These are phyloP conservation scores for Hanseniaspora occidentalis DNA, from an alignment of 805 yeast genomes.

Conservation along the genomic window DNA sequence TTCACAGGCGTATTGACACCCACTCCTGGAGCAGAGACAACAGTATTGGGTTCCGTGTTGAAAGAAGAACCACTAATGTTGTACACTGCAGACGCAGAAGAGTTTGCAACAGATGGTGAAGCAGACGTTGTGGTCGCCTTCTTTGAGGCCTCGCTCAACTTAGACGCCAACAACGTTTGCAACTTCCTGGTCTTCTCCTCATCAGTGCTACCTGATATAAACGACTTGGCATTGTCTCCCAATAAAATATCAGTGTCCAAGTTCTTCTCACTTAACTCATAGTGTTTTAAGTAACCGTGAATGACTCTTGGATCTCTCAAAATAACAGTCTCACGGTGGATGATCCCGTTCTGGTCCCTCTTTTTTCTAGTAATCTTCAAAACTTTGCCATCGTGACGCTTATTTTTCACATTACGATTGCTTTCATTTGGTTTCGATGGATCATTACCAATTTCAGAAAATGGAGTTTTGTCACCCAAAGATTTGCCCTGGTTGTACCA, in stretches of 20 bases:
- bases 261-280: constrained; percentile 54
- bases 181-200: constrained; percentile 71
- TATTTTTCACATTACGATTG: constrained; percentile 17
- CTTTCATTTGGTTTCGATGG: constrained; percentile 27
- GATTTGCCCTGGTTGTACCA: constrained; percentile 78
- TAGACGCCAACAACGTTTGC: constrained; percentile 66
- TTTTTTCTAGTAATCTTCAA: constrained; percentile 66
- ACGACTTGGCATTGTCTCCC: constrained; percentile 18
- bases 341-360: constrained; percentile 71
- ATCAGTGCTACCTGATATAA: constrained; percentile 62
- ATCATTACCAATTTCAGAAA: constrained; percentile 22
- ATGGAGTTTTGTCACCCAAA: constrained; percentile 31
- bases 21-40: too few species aligned
- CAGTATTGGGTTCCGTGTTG: too few species aligned
- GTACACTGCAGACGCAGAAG: constrained; percentile 4
- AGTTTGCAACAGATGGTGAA: too few species aligned
- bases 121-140: too few species aligned
- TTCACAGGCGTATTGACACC: constrained; percentile 29
- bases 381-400: constrained; percentile 27
- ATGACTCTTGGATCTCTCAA: constrained; percentile 80
- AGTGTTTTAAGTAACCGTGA: constrained; percentile 65
- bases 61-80: constrained; percentile 2
- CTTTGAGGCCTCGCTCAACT: constrained; percentile 33
- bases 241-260: constrained; percentile 41
- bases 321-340: constrained; percentile 68